These are phyloP conservation scores for Papilionanthe hybrid DNA, from an alignment of 116 monocot genomes.

Conservation along the genomic window DNA sequence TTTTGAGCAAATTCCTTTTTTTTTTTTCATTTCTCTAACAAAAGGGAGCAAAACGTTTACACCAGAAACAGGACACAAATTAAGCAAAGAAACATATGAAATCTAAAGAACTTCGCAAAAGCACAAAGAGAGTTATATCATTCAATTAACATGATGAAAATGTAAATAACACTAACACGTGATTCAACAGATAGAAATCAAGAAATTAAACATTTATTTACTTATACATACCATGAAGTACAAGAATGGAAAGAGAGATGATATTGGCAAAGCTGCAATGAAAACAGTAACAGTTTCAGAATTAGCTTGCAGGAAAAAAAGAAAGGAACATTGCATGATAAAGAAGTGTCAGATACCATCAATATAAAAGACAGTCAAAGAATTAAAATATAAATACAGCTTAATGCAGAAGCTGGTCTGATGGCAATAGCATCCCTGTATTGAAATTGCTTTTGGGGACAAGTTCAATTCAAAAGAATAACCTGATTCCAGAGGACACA, in stretches of 20 bases:
- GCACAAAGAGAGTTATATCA: neutral
- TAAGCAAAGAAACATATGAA: neutral
- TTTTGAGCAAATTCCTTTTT: no score
- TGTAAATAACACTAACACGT: neutral
- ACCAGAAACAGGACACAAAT: neutral
- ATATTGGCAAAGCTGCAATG: constrained; percentile 49
- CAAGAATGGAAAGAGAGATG: constrained; percentile 54
- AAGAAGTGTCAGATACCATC: neutral
- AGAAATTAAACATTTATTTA: neutral
- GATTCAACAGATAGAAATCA: neutral
- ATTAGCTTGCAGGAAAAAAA: neutral
- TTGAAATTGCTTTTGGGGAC: neutral
- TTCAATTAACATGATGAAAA: neutral
- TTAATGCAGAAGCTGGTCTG: neutral
- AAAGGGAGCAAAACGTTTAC: neutral
- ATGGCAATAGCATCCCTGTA: neutral
- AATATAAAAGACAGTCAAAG: neutral
- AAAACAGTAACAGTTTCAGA: neutral
- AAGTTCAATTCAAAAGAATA: neutral
- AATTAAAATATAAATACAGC: neutral
- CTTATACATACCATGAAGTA: constrained; percentile 61
- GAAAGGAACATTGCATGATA: neutral
- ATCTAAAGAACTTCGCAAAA: neutral
- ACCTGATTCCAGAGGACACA: no score
- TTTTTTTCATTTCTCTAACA: no score